Conservation (phyloP, 208 protist species). For the Leishmania aethiopica region DNA sequence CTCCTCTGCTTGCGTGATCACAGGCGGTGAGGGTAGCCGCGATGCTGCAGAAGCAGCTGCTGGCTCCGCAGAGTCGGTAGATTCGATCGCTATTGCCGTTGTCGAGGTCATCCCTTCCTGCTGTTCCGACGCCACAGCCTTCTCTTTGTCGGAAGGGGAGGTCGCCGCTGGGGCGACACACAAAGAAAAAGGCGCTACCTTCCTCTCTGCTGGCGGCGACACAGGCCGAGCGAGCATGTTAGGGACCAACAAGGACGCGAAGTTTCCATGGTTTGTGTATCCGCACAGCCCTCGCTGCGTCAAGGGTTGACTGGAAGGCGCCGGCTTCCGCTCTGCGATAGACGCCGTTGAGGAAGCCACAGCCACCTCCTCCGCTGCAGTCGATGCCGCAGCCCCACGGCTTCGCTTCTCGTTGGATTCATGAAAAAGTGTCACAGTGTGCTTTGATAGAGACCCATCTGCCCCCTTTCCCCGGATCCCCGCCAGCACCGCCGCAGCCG, state of each 20-base stretch:
- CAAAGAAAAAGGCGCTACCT: neutral
- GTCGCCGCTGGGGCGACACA: neutral
- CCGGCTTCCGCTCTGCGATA: neutral
- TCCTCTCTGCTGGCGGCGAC: neutral
- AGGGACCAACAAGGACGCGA: neutral
- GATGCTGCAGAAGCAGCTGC: neutral
- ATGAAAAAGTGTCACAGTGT: conserved; percentile 16
- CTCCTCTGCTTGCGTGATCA: conserved; percentile 35
- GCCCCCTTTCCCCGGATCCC: neutral
- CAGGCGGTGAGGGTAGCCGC: conserved; percentile 4
- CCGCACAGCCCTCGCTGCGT: neutral
- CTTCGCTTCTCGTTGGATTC: neutral
- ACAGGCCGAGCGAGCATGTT: conserved; percentile 5
- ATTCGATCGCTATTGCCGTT: neutral
- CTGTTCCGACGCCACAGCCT: neutral
- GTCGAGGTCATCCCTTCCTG: neutral
- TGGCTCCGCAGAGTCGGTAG: neutral
- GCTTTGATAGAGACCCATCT: neutral
- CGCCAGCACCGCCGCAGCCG: neutral
- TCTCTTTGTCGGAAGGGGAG: neutral
- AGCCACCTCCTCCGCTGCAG: neutral
- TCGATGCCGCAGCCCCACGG: neutral
- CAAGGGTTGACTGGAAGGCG: conserved; percentile 2
- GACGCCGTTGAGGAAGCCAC: neutral
- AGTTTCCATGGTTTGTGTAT: conserved; percentile 20